Percentiles rank a stretch among this genome's conserved stretches.
These are phyloP conservation scores for Phylloporus sp. DNA, from an alignment of 1,284 basidiomycete genomes.

Conservation along the genomic window DNA sequence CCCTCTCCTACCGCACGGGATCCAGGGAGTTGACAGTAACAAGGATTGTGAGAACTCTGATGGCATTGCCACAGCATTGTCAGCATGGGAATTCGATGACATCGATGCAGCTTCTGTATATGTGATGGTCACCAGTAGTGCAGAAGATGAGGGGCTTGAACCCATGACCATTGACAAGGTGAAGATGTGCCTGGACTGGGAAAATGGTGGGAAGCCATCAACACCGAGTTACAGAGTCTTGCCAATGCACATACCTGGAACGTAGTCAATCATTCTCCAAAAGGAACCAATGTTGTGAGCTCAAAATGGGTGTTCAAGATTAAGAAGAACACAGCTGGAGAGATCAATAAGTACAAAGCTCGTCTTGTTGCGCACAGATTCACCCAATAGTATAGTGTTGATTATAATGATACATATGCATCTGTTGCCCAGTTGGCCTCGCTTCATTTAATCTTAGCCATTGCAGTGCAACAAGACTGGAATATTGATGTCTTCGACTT, in stretches of 20 bases:
- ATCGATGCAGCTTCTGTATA: not conserved
- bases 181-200: not conserved
- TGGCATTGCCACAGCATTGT: too few relatives aligned
- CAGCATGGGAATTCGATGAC: not conserved
- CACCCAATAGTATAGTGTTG: not conserved
- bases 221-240: not conserved
- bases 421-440: not conserved
- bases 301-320: constrained; percentile 6
- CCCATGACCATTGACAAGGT: not conserved
- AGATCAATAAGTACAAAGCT: not conserved
- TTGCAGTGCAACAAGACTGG: not conserved
- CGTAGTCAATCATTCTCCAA: not conserved
- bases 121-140: not conserved
- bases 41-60: not conserved
- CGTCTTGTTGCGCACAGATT: not conserved
- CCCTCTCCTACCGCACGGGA: not conserved
- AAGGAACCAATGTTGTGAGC: not conserved
- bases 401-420: not conserved
- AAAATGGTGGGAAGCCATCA: not conserved
- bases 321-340: not conserved
- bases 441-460: not conserved
- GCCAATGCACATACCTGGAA: not conserved
- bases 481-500: not conserved
- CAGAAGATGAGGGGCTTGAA: not conserved
- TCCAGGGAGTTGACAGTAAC: not conserved